A percentile compares a stretch with the other conserved stretches of the same genome.
Conservation (phyloP, 352 stramenopile genomes). For the Globisporangium polare region DNA sequence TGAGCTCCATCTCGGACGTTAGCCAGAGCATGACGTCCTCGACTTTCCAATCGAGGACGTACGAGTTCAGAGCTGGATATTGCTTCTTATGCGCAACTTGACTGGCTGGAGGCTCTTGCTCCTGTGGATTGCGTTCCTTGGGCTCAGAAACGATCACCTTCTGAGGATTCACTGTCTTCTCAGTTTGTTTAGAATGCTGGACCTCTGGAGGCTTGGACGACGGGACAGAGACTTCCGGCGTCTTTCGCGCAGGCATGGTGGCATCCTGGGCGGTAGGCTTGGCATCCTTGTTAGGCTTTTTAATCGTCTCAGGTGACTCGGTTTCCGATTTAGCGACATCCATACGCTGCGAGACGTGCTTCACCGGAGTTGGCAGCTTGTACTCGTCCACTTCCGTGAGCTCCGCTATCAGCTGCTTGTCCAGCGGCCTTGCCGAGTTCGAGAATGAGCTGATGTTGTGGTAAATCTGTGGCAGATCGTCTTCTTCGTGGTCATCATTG, state of each 20-base stretch:
- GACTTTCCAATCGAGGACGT: slow-evolving; percentile 46
- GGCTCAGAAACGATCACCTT: not conserved
- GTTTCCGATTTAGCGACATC: not conserved
- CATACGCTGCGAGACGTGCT: not conserved
- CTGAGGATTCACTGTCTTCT: not conserved
- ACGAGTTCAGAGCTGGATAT: slow-evolving; percentile 8
- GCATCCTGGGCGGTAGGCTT: not conserved
- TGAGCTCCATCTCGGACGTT: slow-evolving; percentile 39
- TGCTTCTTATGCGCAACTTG: not conserved
- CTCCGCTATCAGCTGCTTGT: not conserved
- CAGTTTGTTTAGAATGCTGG: not conserved
- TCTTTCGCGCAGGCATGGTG: not conserved
- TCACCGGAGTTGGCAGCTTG: not conserved
- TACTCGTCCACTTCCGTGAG: slow-evolving; percentile 15
- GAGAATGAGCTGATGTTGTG: not conserved
- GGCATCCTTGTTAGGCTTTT: not conserved
- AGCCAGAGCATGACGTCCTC: slow-evolving; percentile 48
- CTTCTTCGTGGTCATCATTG: not conserved
- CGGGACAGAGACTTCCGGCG: not conserved
- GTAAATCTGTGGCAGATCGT: not conserved
- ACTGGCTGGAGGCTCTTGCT: too few relatives aligned
- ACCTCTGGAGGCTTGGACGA: not conserved
- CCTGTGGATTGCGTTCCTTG: not conserved
- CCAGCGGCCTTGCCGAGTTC: not conserved
- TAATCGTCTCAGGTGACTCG: too few relatives aligned